Evolutionary conservation across 2,329 filamentous ascomycete genomes (phyloP), one percentile per base, ranked within the genome.

Genomic region (Bipolaris sorokiniana): DNA sequence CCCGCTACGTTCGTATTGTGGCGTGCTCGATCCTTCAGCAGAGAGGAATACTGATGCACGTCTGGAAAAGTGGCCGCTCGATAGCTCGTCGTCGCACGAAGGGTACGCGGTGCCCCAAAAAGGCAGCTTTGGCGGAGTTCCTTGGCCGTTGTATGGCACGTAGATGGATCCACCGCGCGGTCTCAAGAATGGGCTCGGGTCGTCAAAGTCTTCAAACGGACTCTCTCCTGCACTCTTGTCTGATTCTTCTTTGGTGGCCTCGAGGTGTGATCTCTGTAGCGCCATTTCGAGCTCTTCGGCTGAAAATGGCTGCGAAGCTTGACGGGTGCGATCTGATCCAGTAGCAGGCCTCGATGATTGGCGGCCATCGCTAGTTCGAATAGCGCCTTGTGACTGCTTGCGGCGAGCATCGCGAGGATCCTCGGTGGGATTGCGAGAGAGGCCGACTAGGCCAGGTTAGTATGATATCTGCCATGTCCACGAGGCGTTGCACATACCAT

Each of bases 221-320:
- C 62, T 69, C 16, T 52, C 58, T 16, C 55, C 54, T 7, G 65
- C 59, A 52, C 70, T 71, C 48, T 62, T 61, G 41, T 71, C 71
- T 22, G 62, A 67, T 42, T 74, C 71, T 46, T 73, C 69, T 31
- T 65, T 67, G 5, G 68, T 69, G 9, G 67, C 57, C 42, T 73
- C 72, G 13, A 76, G 66, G 41, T 78, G 75, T 4, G 78, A 79
- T 38, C 73, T 70, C 48, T 78, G 70, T 50, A 82, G 64, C 0
- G 80, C 80, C 7, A 77, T 65, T 40, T 77, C 76, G 44, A 82
- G 73, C 26, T 82, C 79, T 48, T 80, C 77, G 23, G 78, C 72
- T 2, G 78, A 75, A 61, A 82, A 82, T 1, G 77, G 77, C 22
- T 66, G 64, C 62, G 69, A 70, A n/a, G 71, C 52, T 16, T 68